Evolutionary conservation across 1,284 basidiomycete species (phyloP).

Genomic region (Thecaphora thlaspeos): DNA sequence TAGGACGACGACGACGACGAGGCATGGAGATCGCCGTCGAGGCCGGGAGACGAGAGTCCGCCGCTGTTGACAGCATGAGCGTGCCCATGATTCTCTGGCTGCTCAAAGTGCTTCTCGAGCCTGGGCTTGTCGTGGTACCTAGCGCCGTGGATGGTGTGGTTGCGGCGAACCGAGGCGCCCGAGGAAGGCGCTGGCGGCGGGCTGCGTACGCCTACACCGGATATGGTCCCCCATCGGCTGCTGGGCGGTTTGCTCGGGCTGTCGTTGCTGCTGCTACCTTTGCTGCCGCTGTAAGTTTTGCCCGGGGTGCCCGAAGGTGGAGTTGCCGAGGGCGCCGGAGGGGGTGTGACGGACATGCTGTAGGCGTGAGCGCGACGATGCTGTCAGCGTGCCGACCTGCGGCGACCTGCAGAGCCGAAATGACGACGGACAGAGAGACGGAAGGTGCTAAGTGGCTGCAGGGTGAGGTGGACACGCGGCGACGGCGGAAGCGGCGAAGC

Average conservation of each 20-base stretch:
- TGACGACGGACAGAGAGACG: no score
- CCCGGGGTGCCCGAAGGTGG: neutral
- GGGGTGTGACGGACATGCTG: no score
- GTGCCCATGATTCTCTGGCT: conserved; percentile 15
- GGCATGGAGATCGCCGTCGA: neutral
- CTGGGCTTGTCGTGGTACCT: conserved; percentile 30
- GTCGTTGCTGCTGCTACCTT: no score
- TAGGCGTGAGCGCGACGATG: no score
- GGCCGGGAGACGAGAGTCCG: neutral
- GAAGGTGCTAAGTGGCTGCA: no score
- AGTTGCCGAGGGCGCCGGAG: neutral
- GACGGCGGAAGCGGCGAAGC: no score
- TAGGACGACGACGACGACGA: neutral
- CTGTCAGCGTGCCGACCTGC: no score
- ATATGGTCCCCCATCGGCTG: conserved; percentile 28
- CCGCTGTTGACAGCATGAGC: neutral
- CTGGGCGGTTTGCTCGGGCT: neutral
- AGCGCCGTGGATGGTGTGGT: conserved; percentile 32
- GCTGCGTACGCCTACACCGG: conserved; percentile 19
- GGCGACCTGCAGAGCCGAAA: no score
- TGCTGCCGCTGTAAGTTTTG: no score
- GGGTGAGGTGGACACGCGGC: no score
- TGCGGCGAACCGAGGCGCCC: conserved; percentile 28
- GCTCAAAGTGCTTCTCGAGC: conserved; percentile 37
- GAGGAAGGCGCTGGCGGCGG: conserved; percentile 32